These are phyloP conservation scores for Penicillium chermesinum DNA, from an alignment of 495 filamentous ascomycete genomes.

Conservation along the genomic window DNA sequence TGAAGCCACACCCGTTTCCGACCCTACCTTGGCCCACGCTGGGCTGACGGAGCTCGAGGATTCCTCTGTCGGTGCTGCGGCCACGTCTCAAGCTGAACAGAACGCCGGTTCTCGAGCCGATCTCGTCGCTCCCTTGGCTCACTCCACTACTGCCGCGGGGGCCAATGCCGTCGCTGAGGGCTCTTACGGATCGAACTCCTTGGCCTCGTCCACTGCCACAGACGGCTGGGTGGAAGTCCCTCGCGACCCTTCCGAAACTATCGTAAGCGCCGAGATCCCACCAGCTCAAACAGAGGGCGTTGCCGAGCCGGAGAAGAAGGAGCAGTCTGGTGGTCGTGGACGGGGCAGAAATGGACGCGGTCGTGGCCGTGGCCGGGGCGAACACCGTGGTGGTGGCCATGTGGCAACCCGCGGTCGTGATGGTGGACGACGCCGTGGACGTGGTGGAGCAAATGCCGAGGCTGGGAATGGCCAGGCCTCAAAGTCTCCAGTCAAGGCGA, in stretches of 20 bases:
- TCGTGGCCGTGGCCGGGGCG: constrained; percentile 37
- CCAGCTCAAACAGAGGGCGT: constrained; percentile 26
- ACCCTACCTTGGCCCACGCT: constrained; percentile 74
- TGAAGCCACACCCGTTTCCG: constrained; percentile 47
- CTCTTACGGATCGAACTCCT: constrained; percentile 55
- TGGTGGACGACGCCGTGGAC: constrained; percentile 35
- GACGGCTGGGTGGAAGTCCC: constrained; percentile 77
- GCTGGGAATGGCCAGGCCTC: constrained; percentile 7
- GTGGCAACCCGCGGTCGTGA: constrained; percentile 41
- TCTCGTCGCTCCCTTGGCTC: constrained; percentile 39
- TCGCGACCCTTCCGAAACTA: constrained; percentile 69
- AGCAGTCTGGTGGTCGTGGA: constrained; percentile 50
- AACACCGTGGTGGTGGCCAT: constrained; percentile 18
- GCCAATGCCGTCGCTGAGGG: constrained; percentile 65
- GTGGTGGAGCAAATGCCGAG: constrained; percentile 29
- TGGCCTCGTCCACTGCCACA: constrained; percentile 48
- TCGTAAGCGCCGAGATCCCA: constrained; percentile 57
- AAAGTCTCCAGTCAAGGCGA: constrained; percentile 3
- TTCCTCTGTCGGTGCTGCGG: constrained; percentile 20
- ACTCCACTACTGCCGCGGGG: constrained; percentile 55
- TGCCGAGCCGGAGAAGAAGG: no score
- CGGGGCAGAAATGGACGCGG: constrained; percentile 41
- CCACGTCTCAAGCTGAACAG: constrained; percentile 15
- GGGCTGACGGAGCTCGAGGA: constrained; percentile 67
- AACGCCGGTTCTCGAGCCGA: constrained; percentile 24